Evolutionary conservation across 1,284 basidiomycete genomes (phyloP).

Genomic region (Apiotrichum porosum): DNA sequence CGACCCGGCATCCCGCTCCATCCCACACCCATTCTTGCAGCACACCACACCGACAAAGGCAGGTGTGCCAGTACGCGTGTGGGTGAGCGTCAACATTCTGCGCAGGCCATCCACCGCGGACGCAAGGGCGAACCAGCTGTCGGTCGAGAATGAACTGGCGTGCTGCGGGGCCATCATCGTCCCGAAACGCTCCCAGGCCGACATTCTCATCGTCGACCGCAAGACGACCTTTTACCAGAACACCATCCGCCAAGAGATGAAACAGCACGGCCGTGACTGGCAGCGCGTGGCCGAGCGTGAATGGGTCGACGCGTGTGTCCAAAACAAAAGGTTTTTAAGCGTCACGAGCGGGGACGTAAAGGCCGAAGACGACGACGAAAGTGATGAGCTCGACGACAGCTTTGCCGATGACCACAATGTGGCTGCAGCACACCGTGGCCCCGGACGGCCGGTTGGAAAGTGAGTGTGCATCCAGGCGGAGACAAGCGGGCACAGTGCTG

Average conservation of each 20-base stretch:
- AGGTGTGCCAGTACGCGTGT: conserved; percentile 25
- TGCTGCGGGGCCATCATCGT: conserved; percentile 29
- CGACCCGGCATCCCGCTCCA: neutral
- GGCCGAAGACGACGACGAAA: neutral
- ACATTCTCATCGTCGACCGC: conserved; percentile 37
- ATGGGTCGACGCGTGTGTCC: conserved; percentile 35
- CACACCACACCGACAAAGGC: neutral
- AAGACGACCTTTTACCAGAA: conserved; percentile 23
- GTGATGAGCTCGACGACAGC: conserved; percentile 13
- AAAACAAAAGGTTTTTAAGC: conserved; percentile 11
- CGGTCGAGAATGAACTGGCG: conserved; percentile 9
- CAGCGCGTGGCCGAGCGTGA: conserved; percentile 36
- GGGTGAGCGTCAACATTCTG: conserved; percentile 35
- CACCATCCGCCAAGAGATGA: conserved; percentile 24
- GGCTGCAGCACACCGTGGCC: conserved; percentile 10
- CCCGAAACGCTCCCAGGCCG: conserved; percentile 26
- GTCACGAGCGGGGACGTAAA: conserved; percentile 2
- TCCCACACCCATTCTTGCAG: conserved; percentile 4
- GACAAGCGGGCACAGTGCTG: neutral
- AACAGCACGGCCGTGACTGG: conserved; percentile 20
- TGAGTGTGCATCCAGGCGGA: conserved; percentile 19
- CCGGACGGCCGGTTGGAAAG: conserved; percentile 37
- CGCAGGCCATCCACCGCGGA: conserved; percentile 15
- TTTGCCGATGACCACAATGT: conserved; percentile 22
- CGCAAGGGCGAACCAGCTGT: conserved; percentile 8